Evolutionary conservation across 1,284 basidiomycete genomes (phyloP).

Genomic region (Pseudozyma flocculosa): DNA sequence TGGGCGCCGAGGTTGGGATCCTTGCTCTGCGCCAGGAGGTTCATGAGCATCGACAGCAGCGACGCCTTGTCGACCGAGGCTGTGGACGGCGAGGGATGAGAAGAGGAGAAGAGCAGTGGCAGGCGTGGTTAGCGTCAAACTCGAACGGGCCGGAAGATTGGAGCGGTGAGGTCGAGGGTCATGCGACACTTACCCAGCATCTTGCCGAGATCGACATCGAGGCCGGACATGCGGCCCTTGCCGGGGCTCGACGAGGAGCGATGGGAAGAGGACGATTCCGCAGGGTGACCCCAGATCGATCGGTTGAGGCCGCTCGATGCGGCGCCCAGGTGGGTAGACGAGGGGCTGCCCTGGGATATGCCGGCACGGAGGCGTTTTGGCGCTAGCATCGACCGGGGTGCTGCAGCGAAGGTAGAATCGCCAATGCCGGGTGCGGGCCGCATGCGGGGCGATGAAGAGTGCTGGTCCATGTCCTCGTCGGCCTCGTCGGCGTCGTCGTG

Average conservation of each 20-base stretch:
- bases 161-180: too few relatives aligned
- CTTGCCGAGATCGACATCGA: slow-evolving; percentile 44
- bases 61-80: slow-evolving; percentile 51
- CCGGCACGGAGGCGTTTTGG: too few relatives aligned
- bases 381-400: too few relatives aligned
- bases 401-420: too few relatives aligned
- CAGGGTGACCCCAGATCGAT: too few relatives aligned
- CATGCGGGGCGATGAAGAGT: neutral
- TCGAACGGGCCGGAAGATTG: too few relatives aligned
- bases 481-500: slow-evolving; percentile 27
- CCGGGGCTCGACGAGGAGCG: slow-evolving; percentile 1
- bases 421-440: too few relatives aligned
- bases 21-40: slow-evolving; percentile 32
- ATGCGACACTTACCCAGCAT: slow-evolving; percentile 23
- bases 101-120: neutral
- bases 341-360: too few relatives aligned
- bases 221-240: slow-evolving; percentile 27
- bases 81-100: slow-evolving; percentile 5
- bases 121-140: too few relatives aligned
- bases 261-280: slow-evolving; percentile 4
- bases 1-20: slow-evolving; percentile 37
- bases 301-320: too few relatives aligned
- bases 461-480: slow-evolving; percentile 33
- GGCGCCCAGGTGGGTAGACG: too few relatives aligned
- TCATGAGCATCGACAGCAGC: slow-evolving; percentile 42